phyloP scores from a whole-genome alignment of 306 rosid species.

The Lathyrus tuberosus region DNA sequence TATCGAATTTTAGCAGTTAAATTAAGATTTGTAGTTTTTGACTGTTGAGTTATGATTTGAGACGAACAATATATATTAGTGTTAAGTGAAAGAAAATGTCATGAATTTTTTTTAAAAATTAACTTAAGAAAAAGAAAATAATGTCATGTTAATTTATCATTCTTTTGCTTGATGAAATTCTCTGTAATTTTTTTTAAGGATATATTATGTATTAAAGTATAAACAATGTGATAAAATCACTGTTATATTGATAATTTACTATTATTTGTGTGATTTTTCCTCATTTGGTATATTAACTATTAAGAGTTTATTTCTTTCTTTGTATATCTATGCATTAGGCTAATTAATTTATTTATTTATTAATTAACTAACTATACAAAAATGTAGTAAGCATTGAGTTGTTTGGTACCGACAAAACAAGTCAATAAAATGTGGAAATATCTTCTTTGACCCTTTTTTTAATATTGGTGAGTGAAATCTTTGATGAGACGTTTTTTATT shows the following conservation, averaged over 20 bases:
- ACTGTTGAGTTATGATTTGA: too few species aligned
- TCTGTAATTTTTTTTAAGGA: background rate
- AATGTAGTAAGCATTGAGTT: background rate
- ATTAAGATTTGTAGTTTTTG: too few species aligned
- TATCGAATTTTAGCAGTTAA: too few species aligned
- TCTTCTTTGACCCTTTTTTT: constrained; percentile 6
- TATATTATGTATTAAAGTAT: background rate
- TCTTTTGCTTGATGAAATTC: background rate
- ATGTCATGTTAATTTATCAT: constrained; percentile 33
- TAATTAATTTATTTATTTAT: background rate
- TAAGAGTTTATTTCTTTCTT: background rate
- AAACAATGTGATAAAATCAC: constrained; percentile 23
- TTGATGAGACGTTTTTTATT: constrained; percentile 20
- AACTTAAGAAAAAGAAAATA: background rate
- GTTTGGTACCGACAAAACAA: constrained; percentile 44
- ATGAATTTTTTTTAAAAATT: background rate
- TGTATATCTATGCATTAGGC: background rate
- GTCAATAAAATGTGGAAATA: constrained; percentile 34
- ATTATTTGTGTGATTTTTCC: constrained; percentile 18
- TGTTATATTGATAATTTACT: constrained; percentile 48
- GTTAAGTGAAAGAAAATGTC: background rate
- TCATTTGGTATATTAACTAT: constrained; percentile 4
- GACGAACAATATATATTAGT: too few species aligned
- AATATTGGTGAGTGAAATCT: constrained; percentile 7
- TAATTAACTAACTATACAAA: background rate